Evolutionary conservation across 2,329 filamentous ascomycete species (phyloP), one percentile per base, ranked within the genome.

Genomic region (Alternaria triticina): DNA sequence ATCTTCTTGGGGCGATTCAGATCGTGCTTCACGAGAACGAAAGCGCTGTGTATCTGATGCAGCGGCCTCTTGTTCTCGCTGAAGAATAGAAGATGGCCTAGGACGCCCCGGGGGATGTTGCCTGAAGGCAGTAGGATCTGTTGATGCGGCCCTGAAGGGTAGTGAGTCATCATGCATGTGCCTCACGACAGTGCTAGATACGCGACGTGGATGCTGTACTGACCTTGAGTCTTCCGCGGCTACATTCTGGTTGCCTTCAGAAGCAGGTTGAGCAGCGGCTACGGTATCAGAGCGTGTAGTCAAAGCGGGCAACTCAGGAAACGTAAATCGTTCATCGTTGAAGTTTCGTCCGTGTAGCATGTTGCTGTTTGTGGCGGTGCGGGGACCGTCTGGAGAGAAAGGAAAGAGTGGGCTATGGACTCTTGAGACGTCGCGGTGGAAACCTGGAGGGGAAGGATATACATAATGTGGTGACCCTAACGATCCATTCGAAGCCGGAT

Each of bases 21-120:
- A 40, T 15, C n/a, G 36, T 17, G 36, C 15, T 40, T 10, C 36
- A 40, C 36, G 15, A 40, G 36, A 17, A 17, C 15, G 15, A 40
- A 17, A 11, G 36, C n/a, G 36, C 8, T 40, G 15, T 40, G 15
- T 40, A 11, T 40, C n/a, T 40, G 36, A 40, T 40, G 36, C 36
- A 17, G 36, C 4, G 36, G 36, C 36, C 36, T 17, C 36, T 40
- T 3, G 36, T 40, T 2, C 36, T 40, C 0, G 0, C 36, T 2
- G 9, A 17, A 0, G 36, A 3, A 17, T 2, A 40, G 33, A 36
- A n/a, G 0, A 0, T 0, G 15, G 33, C 7, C 33, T 36, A 10
- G 4, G 33, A 36, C 33, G 33, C 33, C 33, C 33, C 15, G 0
- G 33, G 2, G 33, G 8, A 36, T 1, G 33, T 36, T 36, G 33